A percentile compares a stretch with the other conserved stretches of the same genome.
Conservation (phyloP, 805 yeast genomes). For the Hanseniaspora osmophila region DNA sequence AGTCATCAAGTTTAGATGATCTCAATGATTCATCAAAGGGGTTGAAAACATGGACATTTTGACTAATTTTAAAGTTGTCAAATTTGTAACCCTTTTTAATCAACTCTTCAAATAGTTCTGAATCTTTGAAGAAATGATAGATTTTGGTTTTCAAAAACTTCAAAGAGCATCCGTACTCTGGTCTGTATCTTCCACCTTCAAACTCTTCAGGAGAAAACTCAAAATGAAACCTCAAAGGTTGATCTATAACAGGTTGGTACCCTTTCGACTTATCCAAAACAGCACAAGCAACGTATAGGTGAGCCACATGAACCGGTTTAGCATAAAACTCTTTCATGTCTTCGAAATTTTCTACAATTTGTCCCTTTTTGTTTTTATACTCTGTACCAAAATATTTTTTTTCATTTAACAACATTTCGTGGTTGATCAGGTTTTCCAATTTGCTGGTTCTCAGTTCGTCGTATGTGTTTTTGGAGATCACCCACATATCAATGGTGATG, state of each 20-base stretch:
- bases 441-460: conserved; percentile 18
- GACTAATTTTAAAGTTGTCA: conserved; percentile 17
- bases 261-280: conserved; percentile 15
- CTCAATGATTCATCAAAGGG: conserved; percentile 19
- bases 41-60: conserved; percentile 25
- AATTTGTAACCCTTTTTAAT: conserved; percentile 5
- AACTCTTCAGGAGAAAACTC: conserved; percentile 78
- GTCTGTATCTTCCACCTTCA: conserved; percentile 35
- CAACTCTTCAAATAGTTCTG: conserved; percentile 19
- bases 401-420: conserved; percentile 15
- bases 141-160: conserved; percentile 45
- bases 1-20: conserved; percentile 24
- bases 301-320: conserved; percentile 69
- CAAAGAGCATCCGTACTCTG: conserved; percentile 58
- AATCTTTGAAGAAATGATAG: conserved; percentile 39
- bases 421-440: conserved; percentile 19
- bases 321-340: conserved; percentile 50
- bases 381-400: conserved; percentile 23
- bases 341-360: conserved; percentile 22
- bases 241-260: conserved; percentile 12
- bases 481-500: conserved; percentile 22
- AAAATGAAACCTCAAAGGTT: conserved; percentile 44
- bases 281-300: conserved; percentile 43
- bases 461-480: conserved; percentile 20
- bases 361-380: conserved; percentile 19